These are phyloP conservation scores for Rubia peregrina DNA, from an alignment of 305 asterid species.

Conservation along the genomic window DNA sequence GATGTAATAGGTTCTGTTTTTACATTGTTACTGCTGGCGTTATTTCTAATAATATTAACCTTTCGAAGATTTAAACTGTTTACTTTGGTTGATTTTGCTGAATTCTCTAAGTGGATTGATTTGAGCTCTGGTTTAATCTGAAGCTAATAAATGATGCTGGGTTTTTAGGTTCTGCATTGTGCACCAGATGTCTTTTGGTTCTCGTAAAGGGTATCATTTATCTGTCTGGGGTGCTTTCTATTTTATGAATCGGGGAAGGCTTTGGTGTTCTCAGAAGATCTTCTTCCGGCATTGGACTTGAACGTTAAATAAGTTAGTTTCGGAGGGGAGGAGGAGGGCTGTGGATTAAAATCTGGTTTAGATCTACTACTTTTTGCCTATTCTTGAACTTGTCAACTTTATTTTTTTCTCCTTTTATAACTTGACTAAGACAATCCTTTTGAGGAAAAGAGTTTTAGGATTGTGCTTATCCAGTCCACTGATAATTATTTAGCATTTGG, in stretches of 20 bases:
- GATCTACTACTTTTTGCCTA: conserved; percentile 16
- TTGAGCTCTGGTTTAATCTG: neutral
- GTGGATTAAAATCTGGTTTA: conserved; percentile 22
- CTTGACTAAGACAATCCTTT: neutral
- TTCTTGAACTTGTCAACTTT: neutral
- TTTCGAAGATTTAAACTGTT: neutral
- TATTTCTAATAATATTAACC: neutral
- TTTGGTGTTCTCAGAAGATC: conserved; percentile 50
- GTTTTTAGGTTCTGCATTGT: conserved; percentile 42
- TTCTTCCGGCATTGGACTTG: conserved; percentile 85
- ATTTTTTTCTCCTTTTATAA: neutral
- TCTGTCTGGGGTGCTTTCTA: conserved; percentile 53
- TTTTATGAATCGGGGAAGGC: conserved; percentile 63
- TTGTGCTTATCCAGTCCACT: conserved; percentile 15
- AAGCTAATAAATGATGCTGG: conserved; percentile 19
- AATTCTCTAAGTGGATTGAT: neutral
- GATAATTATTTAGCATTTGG: conserved; percentile 16
- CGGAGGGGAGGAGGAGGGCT: conserved; percentile 18
- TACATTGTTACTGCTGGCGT: neutral
- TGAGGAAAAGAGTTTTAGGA: conserved; percentile 15
- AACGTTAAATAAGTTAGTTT: conserved; percentile 22
- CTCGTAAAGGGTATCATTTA: conserved; percentile 51
- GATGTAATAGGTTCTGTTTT: neutral
- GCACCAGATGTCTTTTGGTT: conserved; percentile 93
- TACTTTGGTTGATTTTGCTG: neutral